Conservation (phyloP, 768 basidiomycete genomes). For the Termitomyces sp. region DNA sequence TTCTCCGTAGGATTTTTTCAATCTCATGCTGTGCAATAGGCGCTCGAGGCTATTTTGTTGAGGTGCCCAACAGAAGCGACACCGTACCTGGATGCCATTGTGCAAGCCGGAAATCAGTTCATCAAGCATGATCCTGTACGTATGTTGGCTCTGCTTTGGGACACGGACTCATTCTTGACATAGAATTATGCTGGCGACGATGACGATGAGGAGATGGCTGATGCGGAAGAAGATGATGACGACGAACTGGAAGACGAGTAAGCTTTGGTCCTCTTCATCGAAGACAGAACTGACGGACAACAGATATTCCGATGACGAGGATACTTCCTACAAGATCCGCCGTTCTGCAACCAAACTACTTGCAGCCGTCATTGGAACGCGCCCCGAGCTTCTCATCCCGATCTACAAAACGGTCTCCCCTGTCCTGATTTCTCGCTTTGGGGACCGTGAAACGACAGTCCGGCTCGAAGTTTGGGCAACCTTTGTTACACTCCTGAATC, state of each 20-base stretch:
- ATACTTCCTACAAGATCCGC: slow-evolving; percentile 96
- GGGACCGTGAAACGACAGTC: slow-evolving; percentile 94
- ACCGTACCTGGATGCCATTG: slow-evolving; percentile 63
- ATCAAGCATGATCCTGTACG: slow-evolving; percentile 92
- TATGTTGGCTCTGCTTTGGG: neutral
- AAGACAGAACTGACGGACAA: slow-evolving; percentile 6
- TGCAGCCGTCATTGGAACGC: slow-evolving; percentile 80
- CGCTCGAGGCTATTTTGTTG: slow-evolving; percentile 81
- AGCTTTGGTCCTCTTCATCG: slow-evolving; percentile 21
- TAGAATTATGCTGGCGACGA: slow-evolving; percentile 53
- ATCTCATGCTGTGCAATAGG: slow-evolving; percentile 34
- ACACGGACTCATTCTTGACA: neutral
- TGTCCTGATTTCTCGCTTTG: slow-evolving; percentile 85
- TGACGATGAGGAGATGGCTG: slow-evolving; percentile 61
- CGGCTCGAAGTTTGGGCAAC: slow-evolving; percentile 90
- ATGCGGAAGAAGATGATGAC: slow-evolving; percentile 79
- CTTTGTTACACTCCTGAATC: slow-evolving; percentile 76
- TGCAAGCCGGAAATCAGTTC: slow-evolving; percentile 67
- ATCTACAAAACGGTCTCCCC: slow-evolving; percentile 87
- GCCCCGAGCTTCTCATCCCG: slow-evolving; percentile 77
- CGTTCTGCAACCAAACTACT: slow-evolving; percentile 91
- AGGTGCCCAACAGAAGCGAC: slow-evolving; percentile 83
- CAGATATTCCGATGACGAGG: slow-evolving; percentile 97
- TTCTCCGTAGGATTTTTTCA: neutral
- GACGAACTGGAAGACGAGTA: slow-evolving; percentile 80